Evolutionary conservation across 345 rosid genomes (phyloP).

Genomic region (Dipteronia dyeriana): DNA sequence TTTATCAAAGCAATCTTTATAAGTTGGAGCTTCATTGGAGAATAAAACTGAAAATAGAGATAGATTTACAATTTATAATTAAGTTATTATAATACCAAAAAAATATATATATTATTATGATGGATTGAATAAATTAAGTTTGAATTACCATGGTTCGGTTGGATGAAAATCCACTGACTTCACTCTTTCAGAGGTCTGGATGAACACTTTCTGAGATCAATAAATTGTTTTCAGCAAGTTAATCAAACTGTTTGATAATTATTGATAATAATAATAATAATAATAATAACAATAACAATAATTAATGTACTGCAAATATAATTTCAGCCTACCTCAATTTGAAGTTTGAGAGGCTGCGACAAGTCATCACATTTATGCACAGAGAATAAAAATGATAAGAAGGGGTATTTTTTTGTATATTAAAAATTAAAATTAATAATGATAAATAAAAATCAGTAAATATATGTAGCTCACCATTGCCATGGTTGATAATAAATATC

Average conservation of each 20-base stretch:
- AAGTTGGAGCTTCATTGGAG: too few relatives aligned
- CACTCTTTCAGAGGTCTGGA: slow-evolving; percentile 64
- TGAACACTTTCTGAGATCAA: slow-evolving; percentile 52
- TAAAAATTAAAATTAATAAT: too few relatives aligned
- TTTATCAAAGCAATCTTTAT: too few relatives aligned
- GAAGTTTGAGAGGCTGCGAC: slow-evolving; percentile 51
- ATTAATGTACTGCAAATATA: neutral
- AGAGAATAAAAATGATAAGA: neutral
- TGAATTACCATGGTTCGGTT: slow-evolving; percentile 65
- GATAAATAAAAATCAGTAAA: neutral
- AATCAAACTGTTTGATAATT: neutral
- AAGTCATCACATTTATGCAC: neutral
- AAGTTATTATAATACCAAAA: neutral
- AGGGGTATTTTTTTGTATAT: neutral
- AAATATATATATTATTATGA: neutral
- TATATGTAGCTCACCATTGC: slow-evolving; percentile 1
- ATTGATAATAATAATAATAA: neutral
- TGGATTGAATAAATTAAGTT: neutral
- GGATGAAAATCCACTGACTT: slow-evolving; percentile 74
- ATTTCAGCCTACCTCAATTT: slow-evolving; percentile 39
- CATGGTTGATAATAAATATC: neutral
- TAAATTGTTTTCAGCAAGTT: slow-evolving; percentile 13
- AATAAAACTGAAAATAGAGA: too few relatives aligned
- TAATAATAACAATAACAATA: neutral
- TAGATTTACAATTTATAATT: neutral